A percentile compares a stretch with the other conserved stretches of the same genome.
These are phyloP conservation scores for Cylindrodendrum hubeiense DNA, from an alignment of 2,329 filamentous ascomycete genomes.

Conservation along the genomic window DNA sequence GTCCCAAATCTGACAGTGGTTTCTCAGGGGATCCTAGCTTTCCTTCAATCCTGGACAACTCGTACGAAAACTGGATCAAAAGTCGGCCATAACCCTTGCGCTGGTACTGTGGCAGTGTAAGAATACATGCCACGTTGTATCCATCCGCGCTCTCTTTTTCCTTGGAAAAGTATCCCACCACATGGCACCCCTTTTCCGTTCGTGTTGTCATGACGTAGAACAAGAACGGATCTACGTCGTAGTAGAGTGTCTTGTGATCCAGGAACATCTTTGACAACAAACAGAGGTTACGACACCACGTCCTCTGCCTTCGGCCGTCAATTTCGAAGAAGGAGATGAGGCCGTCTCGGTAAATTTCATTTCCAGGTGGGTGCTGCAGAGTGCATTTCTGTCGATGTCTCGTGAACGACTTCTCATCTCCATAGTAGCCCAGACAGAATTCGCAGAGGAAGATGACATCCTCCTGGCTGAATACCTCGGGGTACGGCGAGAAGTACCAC, in stretches of 20 bases:
- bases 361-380: conserved; percentile 91
- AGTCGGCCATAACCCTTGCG: conserved; percentile 93
- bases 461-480: conserved; percentile 86
- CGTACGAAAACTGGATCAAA: conserved; percentile 97
- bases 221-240: conserved; percentile 98
- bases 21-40: conserved; percentile 98
- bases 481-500: conserved; percentile 99
- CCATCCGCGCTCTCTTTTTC: conserved; percentile 97
- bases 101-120: conserved; percentile 96
- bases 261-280: conserved; percentile 96
- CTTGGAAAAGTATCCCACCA: conserved; percentile 99
- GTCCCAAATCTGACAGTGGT: conserved; percentile 90
- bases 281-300: conserved; percentile 97
- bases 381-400: conserved; percentile 92
- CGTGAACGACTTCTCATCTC: conserved; percentile 82
- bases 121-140: conserved; percentile 98
- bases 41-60: conserved; percentile 93
- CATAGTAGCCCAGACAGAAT: conserved; percentile 94
- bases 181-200: conserved; percentile 89
- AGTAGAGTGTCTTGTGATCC: conserved; percentile 98
- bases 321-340: conserved; percentile 98
- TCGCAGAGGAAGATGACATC: conserved; percentile 98
- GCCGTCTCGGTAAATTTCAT: conserved; percentile 97
- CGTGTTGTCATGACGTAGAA: conserved; percentile 98
- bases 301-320: conserved; percentile 91